Conservation (phyloP, 768 basidiomycete genomes). For the Boletellus ananiceps region DNA sequence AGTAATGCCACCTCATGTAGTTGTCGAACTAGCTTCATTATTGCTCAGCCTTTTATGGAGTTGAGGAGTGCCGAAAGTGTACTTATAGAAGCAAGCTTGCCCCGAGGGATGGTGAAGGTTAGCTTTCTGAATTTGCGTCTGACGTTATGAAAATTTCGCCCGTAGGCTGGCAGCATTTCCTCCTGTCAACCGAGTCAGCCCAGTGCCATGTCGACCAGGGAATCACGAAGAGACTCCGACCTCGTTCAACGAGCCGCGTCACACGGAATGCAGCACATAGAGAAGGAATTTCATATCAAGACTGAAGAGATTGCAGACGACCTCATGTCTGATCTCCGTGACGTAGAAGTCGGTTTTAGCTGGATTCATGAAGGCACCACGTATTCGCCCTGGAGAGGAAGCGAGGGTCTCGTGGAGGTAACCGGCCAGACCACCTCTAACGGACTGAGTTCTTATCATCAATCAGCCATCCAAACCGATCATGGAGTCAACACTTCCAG, state of each 20-base stretch:
- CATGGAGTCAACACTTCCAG: conserved; percentile 14
- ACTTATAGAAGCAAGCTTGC: not conserved
- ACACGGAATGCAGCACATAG: not conserved
- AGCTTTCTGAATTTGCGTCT: conserved; percentile 3
- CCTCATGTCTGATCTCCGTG: not conserved
- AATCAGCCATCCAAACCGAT: conserved; percentile 9
- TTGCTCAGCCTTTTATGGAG: conserved; percentile 1
- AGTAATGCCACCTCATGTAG: not conserved
- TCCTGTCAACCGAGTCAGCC: not conserved
- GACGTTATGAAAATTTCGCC: not conserved
- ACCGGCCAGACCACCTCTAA: not conserved
- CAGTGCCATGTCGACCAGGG: conserved; percentile 24
- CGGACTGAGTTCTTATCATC: conserved; percentile 1
- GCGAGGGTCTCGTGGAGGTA: conserved; percentile 10
- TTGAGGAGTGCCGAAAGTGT: not conserved
- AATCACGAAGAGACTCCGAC: conserved; percentile 29
- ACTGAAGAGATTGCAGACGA: not conserved
- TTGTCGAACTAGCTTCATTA: not conserved
- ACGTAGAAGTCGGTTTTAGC: not conserved
- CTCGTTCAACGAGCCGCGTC: conserved; percentile 9
- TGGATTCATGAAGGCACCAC: not conserved
- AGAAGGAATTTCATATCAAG: conserved; percentile 1
- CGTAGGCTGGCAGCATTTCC: conserved; percentile 2
- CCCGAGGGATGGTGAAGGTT: conserved; percentile 12
- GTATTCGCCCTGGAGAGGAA: conserved; percentile 2